Base-by-base conservation (phyloP, 176 grass and related monocot genomes). In the Secale cereale region DNA sequence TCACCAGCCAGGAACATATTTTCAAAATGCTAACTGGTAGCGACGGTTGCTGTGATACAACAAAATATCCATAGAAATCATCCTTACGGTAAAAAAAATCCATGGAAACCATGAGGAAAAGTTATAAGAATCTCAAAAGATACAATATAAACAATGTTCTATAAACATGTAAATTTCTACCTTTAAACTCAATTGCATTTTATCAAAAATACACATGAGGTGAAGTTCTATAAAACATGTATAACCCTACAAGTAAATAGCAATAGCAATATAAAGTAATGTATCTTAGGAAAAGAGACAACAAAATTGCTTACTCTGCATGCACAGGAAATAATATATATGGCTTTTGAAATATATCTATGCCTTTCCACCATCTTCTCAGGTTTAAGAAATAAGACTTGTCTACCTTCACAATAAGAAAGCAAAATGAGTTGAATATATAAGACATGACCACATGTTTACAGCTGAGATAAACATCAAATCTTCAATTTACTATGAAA, bases 351-450 rank as follows among this genome's bases (percentile, higher is more conserved):
- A 98, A 98, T 89, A 98, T 92, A 75, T 92, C 71, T 83, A 95
- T 48, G 82, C 91, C 91, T 87, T 94, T 95, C 93, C 93, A 95
- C 93, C 96, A 98, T 90, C 96, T 95, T 89, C 96, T 95, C 80
- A 98, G 65, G 48, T 95, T 98, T 83, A 89, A 41, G 79, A 98
- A 98, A 80, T 87, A 72, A 65, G 84, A 26, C 65, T 88, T 91
- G 70, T 92, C 90, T 54, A 33, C 83, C 96, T 98, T 78, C 66
- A 90, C 74, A 82, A 83, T 85, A 62, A 26, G 75, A 67, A 81
- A 50, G 13, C 59, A 48, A 28, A 82, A 81, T 12, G 76, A 86
- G 71, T 60, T 46, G 54, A 60, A 76, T 5, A 72, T 66, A 77
- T n/a, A 35, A 71, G 11, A n/a, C 13, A 41, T n/a, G 23, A 76